Percentiles rank a stretch among this genome's conserved stretches.
These are phyloP conservation scores for Rhizomucor pusillus DNA, from an alignment of 371 early-diverging fungal genomes.

Conservation along the genomic window DNA sequence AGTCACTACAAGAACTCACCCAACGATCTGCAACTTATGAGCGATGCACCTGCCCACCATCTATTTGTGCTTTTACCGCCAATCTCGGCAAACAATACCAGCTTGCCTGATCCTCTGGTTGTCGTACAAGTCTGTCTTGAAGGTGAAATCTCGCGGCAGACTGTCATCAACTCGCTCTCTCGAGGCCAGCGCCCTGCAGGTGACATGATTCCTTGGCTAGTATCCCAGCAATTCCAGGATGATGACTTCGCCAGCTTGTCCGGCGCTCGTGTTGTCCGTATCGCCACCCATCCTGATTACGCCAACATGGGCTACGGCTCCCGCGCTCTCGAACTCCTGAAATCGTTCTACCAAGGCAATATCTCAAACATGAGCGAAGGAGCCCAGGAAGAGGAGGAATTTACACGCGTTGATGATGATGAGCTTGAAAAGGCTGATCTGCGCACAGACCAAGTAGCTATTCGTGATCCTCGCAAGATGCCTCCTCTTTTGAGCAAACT, in stretches of 20 bases:
- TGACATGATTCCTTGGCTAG: constrained; percentile 98
- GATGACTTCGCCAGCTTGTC: constrained; percentile 92
- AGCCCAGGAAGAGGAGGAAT: constrained; percentile 36
- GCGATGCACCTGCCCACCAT: constrained; percentile 98
- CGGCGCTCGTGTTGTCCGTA: constrained; percentile 99
- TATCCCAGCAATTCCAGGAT: constrained; percentile 96
- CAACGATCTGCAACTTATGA: constrained; percentile 97
- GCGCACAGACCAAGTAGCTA: constrained; percentile 72
- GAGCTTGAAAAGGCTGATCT: constrained; percentile 68
- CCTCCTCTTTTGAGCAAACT: constrained; percentile 86
- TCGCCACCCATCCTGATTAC: constrained; percentile 98
- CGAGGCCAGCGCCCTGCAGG: constrained; percentile 90
- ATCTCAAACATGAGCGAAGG: constrained; percentile 68
- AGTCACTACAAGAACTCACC: constrained; percentile 99
- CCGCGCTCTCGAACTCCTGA: constrained; percentile 82
- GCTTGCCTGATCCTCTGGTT: constrained; percentile 92
- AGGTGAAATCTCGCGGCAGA: constrained; percentile 89
- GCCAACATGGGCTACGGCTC: constrained; percentile 97
- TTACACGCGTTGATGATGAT: constrained; percentile 55
- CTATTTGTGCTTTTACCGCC: constrained; percentile 97
- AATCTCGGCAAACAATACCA: constrained; percentile 61
- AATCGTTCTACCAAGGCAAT: constrained; percentile 85
- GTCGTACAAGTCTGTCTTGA: constrained; percentile 95
- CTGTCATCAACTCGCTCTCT: constrained; percentile 80
- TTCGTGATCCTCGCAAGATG: constrained; percentile 87